Evolutionary conservation across 2,329 filamentous ascomycete species (phyloP).

Genomic region (Diplocarpon rosae): DNA sequence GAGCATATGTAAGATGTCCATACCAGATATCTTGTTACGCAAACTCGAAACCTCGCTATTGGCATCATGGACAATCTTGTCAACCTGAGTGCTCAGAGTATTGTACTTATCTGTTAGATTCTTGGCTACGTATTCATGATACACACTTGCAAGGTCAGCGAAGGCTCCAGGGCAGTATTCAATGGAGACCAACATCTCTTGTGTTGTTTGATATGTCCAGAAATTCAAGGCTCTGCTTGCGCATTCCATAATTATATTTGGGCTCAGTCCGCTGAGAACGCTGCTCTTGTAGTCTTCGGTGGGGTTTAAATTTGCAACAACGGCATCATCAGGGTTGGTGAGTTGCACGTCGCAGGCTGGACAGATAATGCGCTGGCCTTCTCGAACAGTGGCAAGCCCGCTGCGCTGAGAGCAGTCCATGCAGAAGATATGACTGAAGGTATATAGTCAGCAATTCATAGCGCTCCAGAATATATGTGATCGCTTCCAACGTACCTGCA

Average conservation of each 20-base stretch:
- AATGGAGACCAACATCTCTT: slow-evolving; percentile 57
- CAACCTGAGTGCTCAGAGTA: slow-evolving; percentile 52
- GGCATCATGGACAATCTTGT: slow-evolving; percentile 64
- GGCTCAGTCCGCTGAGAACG: slow-evolving; percentile 71
- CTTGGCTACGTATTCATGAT: slow-evolving; percentile 65
- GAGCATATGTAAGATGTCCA: slow-evolving; percentile 14
- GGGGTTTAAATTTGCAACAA: slow-evolving; percentile 60
- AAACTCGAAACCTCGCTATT: slow-evolving; percentile 60
- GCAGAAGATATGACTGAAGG: slow-evolving; percentile 72
- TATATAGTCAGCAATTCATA: slow-evolving; percentile 9
- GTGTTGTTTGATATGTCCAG: slow-evolving; percentile 76
- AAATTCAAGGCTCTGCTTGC: slow-evolving; percentile 69
- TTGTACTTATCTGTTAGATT: slow-evolving; percentile 62
- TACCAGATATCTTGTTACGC: slow-evolving; percentile 53
- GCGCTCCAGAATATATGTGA: background rate
- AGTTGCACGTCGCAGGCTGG: slow-evolving; percentile 66
- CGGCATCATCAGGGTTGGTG: slow-evolving; percentile 62
- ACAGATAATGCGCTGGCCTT: slow-evolving; percentile 46
- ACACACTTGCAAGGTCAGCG: slow-evolving; percentile 41
- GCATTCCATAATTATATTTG: slow-evolving; percentile 76
- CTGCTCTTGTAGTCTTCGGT: slow-evolving; percentile 86
- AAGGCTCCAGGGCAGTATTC: slow-evolving; percentile 6
- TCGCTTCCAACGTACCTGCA: slow-evolving; percentile 51
- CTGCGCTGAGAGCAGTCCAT: slow-evolving; percentile 56
- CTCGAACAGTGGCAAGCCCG: slow-evolving; percentile 43